phyloP scores from a whole-genome alignment of 768 basidiomycete genomes.

The Amanita rimosa region DNA sequence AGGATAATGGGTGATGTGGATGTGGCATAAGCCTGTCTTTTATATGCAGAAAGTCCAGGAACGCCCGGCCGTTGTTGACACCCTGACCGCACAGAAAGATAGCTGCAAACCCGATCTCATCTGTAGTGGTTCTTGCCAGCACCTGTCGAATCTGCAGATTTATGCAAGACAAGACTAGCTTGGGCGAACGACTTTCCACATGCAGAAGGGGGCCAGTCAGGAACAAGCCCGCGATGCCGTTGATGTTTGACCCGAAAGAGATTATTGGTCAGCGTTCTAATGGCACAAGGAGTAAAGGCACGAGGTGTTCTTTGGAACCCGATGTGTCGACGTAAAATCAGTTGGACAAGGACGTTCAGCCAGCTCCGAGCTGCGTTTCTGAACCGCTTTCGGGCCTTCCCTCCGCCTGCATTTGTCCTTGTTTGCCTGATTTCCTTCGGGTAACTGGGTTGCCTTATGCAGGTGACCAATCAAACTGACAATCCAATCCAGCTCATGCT shows the following conservation, averaged over 20 bases:
- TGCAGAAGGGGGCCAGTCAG: background rate
- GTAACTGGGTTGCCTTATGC: background rate
- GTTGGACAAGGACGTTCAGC: slow-evolving; percentile 1
- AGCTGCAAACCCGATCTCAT: slow-evolving; percentile 7
- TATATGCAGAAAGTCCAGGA: slow-evolving; percentile 3
- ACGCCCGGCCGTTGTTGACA: slow-evolving; percentile 1
- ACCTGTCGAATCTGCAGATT: slow-evolving; percentile 5
- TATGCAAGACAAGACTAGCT: background rate
- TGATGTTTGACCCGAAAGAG: background rate
- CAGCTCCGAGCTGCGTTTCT: background rate
- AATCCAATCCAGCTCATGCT: background rate
- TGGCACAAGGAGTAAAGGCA: slow-evolving; percentile 1
- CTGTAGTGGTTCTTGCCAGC: background rate
- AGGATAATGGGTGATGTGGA: slow-evolving; percentile 9
- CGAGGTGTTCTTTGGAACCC: background rate
- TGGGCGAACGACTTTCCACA: background rate
- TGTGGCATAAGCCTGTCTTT: slow-evolving; percentile 6
- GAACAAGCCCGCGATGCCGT: slow-evolving; percentile 1
- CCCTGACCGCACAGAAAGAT: background rate
- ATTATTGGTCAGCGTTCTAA: background rate
- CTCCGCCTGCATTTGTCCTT: background rate
- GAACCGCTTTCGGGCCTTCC: background rate
- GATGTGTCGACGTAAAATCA: slow-evolving; percentile 5
- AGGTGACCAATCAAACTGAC: background rate
- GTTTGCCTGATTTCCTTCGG: background rate